Conservation (phyloP, 306 rosid genomes). For the Psophocarpus tetragonolobus region DNA sequence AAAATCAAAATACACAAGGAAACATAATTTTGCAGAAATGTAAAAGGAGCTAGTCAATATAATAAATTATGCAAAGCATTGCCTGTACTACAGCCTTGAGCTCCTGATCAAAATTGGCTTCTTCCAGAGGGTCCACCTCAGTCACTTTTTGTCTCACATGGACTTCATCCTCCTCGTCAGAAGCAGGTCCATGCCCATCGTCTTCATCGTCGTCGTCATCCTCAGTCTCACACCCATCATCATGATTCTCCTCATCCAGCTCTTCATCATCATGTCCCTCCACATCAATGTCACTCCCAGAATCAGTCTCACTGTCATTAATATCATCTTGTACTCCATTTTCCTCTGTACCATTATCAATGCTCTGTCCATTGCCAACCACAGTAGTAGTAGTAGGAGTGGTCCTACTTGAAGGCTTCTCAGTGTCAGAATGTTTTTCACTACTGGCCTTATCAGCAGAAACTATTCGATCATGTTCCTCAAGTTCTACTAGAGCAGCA, state of each 20-base stretch:
- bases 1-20: conserved; percentile 9
- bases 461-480: conserved; percentile 69
- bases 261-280: conserved; percentile 86
- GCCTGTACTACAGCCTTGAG: conserved; percentile 95
- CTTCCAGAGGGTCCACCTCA: conserved; percentile 89
- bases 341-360: conserved; percentile 61
- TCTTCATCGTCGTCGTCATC: conserved; percentile 78
- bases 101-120: conserved; percentile 87
- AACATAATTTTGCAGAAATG: not conserved
- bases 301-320: conserved; percentile 75
- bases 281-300: conserved; percentile 80
- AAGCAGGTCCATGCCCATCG: conserved; percentile 75
- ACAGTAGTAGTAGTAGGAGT: conserved; percentile 36
- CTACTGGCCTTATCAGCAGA: conserved; percentile 63
- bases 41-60: conserved; percentile 13
- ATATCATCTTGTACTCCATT: conserved; percentile 75
- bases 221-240: conserved; percentile 77
- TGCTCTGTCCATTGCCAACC: conserved; percentile 61
- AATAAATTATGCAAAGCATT: conserved; percentile 41
- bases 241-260: conserved; percentile 81
- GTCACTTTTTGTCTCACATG: conserved; percentile 87
- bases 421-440: conserved; percentile 76
- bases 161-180: conserved; percentile 98
- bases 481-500: conserved; percentile 86
- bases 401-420: conserved; percentile 59